These are phyloP conservation scores for Hibiscus tridactylites DNA, from an alignment of 345 rosid genomes.

Conservation along the genomic window DNA sequence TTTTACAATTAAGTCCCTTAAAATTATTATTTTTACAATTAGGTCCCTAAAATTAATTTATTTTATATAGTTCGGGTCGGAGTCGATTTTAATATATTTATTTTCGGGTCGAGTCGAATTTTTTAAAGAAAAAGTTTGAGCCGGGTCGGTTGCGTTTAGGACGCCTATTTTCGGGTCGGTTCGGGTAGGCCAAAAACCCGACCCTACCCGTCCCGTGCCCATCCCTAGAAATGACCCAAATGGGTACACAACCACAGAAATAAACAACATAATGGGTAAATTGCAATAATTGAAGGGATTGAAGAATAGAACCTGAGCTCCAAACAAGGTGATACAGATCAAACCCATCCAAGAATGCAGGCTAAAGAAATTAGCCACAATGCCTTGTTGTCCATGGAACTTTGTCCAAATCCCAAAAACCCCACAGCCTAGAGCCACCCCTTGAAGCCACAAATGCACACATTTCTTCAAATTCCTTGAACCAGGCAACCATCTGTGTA, in stretches of 20 bases:
- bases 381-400: slow-evolving; percentile 53
- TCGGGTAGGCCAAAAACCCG: no score
- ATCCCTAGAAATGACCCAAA: no score
- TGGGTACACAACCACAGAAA: neutral
- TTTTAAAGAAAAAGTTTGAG: no score
- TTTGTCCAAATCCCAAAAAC: slow-evolving; percentile 84
- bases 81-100: no score
- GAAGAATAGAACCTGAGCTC: slow-evolving; percentile 56
- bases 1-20: no score
- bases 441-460: slow-evolving; percentile 80
- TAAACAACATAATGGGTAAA: neutral
- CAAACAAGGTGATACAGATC: slow-evolving; percentile 70
- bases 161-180: no score
- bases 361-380: slow-evolving; percentile 74
- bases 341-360: slow-evolving; percentile 99
- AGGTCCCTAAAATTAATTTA: no score
- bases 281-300: neutral
- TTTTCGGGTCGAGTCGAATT: no score
- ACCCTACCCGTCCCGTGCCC: no score
- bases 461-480: slow-evolving; percentile 76
- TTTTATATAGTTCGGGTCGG: no score
- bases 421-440: slow-evolving; percentile 78
- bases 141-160: no score
- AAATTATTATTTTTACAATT: no score
- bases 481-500: slow-evolving; percentile 90